A percentile compares a stretch with the other conserved stretches of the same genome.
These are phyloP conservation scores for Scheffersomyces segobiensis DNA, from an alignment of 1,139 yeast genomes.

Conservation along the genomic window DNA sequence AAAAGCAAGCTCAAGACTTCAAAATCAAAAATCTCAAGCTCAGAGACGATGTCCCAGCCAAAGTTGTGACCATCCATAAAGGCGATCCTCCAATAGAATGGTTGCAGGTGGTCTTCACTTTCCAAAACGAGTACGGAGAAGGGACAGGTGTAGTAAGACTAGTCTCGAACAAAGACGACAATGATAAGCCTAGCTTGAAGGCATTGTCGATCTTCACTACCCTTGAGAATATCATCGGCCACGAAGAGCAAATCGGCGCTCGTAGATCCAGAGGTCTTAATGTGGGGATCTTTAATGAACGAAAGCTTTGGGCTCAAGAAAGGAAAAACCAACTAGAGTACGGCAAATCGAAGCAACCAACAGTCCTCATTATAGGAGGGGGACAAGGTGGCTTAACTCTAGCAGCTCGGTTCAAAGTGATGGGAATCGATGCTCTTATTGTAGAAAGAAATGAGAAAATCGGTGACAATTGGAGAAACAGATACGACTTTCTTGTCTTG, in stretches of 20 bases:
- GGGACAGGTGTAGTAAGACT: conserved; percentile 35
- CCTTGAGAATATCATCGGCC: conserved; percentile 31
- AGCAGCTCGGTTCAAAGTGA: conserved; percentile 41
- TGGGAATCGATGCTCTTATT: conserved; percentile 37
- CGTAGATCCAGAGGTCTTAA: conserved; percentile 36
- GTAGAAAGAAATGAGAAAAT: conserved; percentile 34
- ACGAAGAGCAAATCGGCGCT: conserved; percentile 31
- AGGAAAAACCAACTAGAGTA: conserved; percentile 24
- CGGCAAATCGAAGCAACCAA: conserved; percentile 30
- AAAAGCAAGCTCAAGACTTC: conserved; percentile 13
- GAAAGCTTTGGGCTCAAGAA: conserved; percentile 31
- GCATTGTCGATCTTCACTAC: conserved; percentile 34
- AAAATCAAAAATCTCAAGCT: conserved; percentile 22
- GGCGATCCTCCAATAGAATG: conserved; percentile 25
- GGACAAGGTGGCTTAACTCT: conserved; percentile 45
- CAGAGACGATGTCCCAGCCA: conserved; percentile 14
- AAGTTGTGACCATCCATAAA: neutral
- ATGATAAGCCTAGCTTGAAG: conserved; percentile 18
- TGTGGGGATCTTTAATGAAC: conserved; percentile 34
- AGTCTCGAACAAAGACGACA: conserved; percentile 23
- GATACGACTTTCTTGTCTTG: conserved; percentile 42
- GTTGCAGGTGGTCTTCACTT: conserved; percentile 31
- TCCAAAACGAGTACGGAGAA: conserved; percentile 27
- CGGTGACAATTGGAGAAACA: conserved; percentile 48
- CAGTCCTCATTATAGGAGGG: conserved; percentile 44